Evolutionary conservation across 2,329 filamentous ascomycete species (phyloP).

Genomic region (Aspergillus neoniger): DNA sequence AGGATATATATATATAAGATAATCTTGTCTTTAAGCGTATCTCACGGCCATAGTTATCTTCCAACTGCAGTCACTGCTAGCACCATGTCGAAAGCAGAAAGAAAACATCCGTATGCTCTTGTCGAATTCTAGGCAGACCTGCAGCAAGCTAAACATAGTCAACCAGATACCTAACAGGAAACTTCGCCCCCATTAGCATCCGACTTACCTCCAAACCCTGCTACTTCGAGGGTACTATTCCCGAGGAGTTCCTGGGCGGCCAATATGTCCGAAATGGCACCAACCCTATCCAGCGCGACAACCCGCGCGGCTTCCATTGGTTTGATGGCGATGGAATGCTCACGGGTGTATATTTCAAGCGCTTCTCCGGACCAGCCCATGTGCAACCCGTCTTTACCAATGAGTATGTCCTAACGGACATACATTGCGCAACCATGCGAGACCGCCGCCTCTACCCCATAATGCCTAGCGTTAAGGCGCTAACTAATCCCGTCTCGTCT

Average conservation of each 20-base stretch:
- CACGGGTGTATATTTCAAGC: slow-evolving; percentile 62
- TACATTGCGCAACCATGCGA: slow-evolving; percentile 58
- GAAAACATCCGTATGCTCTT: neutral
- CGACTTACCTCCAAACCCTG: slow-evolving; percentile 57
- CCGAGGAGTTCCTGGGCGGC: slow-evolving; percentile 65
- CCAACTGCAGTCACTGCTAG: neutral
- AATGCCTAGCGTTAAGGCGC: slow-evolving; percentile 62
- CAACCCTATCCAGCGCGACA: slow-evolving; percentile 65
- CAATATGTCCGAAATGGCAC: slow-evolving; percentile 73
- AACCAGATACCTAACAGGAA: slow-evolving; percentile 62
- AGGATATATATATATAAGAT: neutral
- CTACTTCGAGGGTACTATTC: slow-evolving; percentile 59
- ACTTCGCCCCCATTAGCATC: slow-evolving; percentile 67
- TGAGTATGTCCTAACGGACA: slow-evolving; percentile 68
- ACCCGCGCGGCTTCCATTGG: slow-evolving; percentile 67
- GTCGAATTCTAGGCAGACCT: neutral
- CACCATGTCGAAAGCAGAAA: neutral
- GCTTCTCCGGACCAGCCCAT: slow-evolving; percentile 40
- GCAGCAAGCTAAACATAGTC: neutral
- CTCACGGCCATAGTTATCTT: neutral
- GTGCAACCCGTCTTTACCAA: slow-evolving; percentile 68
- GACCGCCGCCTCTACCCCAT: slow-evolving; percentile 58
- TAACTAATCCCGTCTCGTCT: slow-evolving; percentile 1
- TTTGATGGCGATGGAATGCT: slow-evolving; percentile 78
- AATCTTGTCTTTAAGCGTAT: neutral